Evolutionary conservation across 1,284 basidiomycete species (phyloP).

Genomic region (Trametes versicolor): DNA sequence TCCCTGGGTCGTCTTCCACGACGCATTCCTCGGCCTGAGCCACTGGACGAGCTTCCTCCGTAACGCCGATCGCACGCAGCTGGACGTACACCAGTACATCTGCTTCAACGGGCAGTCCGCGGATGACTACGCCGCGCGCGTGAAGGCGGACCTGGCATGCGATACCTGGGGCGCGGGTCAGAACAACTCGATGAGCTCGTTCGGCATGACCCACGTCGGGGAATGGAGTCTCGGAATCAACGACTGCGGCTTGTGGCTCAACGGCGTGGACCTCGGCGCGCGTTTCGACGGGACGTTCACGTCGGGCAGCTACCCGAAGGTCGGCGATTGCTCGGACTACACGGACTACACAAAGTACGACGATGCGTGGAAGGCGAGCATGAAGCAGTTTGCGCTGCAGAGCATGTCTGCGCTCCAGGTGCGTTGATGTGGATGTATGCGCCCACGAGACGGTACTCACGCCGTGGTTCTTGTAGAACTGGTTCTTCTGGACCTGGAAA

Average conservation of each 20-base stretch:
- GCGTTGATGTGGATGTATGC: constrained; percentile 30
- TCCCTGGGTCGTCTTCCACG: constrained; percentile 83
- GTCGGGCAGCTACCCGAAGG: constrained; percentile 45
- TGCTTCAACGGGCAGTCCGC: constrained; percentile 73
- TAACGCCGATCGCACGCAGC: constrained; percentile 80
- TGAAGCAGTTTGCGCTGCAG: constrained; percentile 75
- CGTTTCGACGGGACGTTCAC: constrained; percentile 80
- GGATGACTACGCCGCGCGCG: constrained; percentile 64
- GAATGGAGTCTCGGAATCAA: constrained; percentile 87
- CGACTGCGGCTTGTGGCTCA: constrained; percentile 85
- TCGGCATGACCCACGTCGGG: constrained; percentile 83
- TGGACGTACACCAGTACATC: constrained; percentile 87
- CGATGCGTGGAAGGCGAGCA: constrained; percentile 63
- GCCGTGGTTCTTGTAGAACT: constrained; percentile 62
- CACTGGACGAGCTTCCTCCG: constrained; percentile 78
- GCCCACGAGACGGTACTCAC: constrained; percentile 2
- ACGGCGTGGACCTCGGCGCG: constrained; percentile 81
- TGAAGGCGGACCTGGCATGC: constrained; percentile 67
- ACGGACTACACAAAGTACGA: constrained; percentile 77
- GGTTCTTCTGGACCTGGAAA: constrained; percentile 99
- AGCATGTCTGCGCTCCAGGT: constrained; percentile 91
- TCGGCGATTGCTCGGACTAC: constrained; percentile 74
- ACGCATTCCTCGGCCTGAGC: constrained; percentile 75
- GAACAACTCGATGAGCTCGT: constrained; percentile 54
- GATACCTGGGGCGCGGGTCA: constrained; percentile 65